phyloP scores from a whole-genome alignment of 192 early-diverging fungal species.

The Coemansia sp. region DNA sequence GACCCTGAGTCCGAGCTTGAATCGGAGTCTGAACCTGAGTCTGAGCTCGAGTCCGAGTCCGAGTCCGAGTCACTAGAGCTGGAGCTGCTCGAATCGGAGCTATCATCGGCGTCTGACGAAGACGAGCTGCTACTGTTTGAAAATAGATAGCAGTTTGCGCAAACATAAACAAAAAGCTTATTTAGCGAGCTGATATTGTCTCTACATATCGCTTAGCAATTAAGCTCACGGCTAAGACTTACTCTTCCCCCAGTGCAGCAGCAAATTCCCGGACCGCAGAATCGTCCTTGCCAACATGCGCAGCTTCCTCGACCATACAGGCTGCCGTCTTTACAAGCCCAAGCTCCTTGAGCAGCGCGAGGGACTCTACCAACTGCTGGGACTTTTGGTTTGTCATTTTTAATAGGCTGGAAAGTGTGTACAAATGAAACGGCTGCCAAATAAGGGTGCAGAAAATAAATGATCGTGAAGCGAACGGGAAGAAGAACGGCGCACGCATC shows the following conservation, averaged over 20 bases:
- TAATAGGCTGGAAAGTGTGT: background rate
- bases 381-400: constrained; percentile 15
- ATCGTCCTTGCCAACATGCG: constrained; percentile 5
- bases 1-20: background rate
- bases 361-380: constrained; percentile 22
- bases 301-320: constrained; percentile 22
- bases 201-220: background rate
- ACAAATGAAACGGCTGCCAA: background rate
- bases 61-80: constrained; percentile 8
- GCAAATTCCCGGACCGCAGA: constrained; percentile 11
- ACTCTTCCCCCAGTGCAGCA: background rate
- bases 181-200: background rate
- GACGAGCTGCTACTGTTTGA: background rate
- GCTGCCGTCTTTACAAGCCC: constrained; percentile 23
- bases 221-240: background rate
- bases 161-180: background rate
- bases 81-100: constrained; percentile 4
- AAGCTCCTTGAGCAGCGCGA: constrained; percentile 19
- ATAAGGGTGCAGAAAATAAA: background rate
- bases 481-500: no score
- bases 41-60: constrained; percentile 8
- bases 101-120: background rate
- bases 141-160: no score
- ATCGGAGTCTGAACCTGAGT: constrained; percentile 1
- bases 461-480: background rate